A percentile compares a stretch with the other conserved stretches of the same genome.
phyloP scores from a whole-genome alignment of 345 rosid genomes.

The Populus nigra region DNA sequence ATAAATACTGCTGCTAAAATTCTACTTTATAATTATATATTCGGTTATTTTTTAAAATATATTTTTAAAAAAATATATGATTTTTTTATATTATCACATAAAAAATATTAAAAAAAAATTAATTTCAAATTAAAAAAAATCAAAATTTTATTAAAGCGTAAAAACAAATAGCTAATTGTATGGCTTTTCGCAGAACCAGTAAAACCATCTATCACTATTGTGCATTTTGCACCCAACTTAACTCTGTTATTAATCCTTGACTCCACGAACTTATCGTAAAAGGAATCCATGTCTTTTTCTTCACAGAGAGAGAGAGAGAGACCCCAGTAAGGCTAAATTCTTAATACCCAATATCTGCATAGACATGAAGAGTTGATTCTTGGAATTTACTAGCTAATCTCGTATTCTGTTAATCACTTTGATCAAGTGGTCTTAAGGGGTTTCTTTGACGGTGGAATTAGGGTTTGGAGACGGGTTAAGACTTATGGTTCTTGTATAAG shows the following conservation, averaged over 20 bases:
- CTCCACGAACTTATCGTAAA: slow-evolving; percentile 69
- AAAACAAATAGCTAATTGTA: slow-evolving; percentile 20
- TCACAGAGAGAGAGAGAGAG: slow-evolving; percentile 51
- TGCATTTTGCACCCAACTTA: slow-evolving; percentile 72
- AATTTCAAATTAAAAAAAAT: too few species aligned
- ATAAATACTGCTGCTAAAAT: not conserved
- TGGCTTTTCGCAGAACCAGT: slow-evolving; percentile 95
- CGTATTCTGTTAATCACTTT: slow-evolving; percentile 82
- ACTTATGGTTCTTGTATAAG: slow-evolving; percentile 31
- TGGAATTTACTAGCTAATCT: slow-evolving; percentile 55
- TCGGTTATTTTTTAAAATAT: too few species aligned
- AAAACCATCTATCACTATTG: slow-evolving; percentile 94
- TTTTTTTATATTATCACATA: too few species aligned
- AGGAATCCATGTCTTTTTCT: slow-evolving; percentile 61
- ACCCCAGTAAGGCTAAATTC: slow-evolving; percentile 85
- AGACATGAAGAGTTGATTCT: slow-evolving; percentile 60
- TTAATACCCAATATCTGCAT: slow-evolving; percentile 78
- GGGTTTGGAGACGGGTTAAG: slow-evolving; percentile 47
- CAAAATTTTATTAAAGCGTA: too few species aligned
- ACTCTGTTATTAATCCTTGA: slow-evolving; percentile 68
- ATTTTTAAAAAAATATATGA: too few species aligned
- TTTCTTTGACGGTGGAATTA: slow-evolving; percentile 40
- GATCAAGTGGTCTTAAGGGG: slow-evolving; percentile 66
- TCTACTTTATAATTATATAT: too few species aligned
- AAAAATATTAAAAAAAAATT: too few species aligned